phyloP scores from a whole-genome alignment of 176 grass and related monocot genomes.

The Bromus sterilis region DNA sequence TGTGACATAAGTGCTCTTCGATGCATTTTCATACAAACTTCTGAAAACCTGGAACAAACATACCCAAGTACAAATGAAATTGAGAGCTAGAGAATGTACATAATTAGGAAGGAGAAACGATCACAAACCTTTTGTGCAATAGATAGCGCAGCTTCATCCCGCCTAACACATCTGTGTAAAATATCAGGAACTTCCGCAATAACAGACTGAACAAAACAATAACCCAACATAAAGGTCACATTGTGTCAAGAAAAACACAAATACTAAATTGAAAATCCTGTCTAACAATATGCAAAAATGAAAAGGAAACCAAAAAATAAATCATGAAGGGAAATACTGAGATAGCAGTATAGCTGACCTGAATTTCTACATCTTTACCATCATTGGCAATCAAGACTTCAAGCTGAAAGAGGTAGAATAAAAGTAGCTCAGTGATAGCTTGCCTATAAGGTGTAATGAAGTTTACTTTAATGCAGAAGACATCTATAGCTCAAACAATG shows the following conservation, averaged over 20 bases:
- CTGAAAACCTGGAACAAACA: constrained; percentile 64
- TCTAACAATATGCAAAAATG: background rate
- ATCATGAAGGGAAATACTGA: constrained; percentile 9
- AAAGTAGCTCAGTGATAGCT: background rate
- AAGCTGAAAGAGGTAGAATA: constrained; percentile 45
- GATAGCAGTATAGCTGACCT: constrained; percentile 37
- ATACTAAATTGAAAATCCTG: background rate
- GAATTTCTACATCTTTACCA: constrained; percentile 73
- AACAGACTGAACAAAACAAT: constrained; percentile 56
- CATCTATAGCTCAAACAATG: background rate
- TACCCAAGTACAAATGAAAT: background rate
- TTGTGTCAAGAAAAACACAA: background rate
- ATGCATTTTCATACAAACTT: constrained; percentile 79
- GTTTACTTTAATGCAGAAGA: background rate
- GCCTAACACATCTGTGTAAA: constrained; percentile 72
- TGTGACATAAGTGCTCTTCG: constrained; percentile 50
- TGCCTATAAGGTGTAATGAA: background rate
- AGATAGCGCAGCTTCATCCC: constrained; percentile 81
- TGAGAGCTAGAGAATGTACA: background rate
- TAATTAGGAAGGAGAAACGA: constrained; percentile 5
- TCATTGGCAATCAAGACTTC: constrained; percentile 75
- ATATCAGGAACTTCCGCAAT: constrained; percentile 86
- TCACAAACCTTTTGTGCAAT: constrained; percentile 70
- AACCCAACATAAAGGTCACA: constrained; percentile 21
- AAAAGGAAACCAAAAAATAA: background rate